A percentile compares a stretch with the other conserved stretches of the same genome.
These are phyloP conservation scores for Handroanthus guayacan DNA, from an alignment of 257 asterid genomes.

Conservation along the genomic window DNA sequence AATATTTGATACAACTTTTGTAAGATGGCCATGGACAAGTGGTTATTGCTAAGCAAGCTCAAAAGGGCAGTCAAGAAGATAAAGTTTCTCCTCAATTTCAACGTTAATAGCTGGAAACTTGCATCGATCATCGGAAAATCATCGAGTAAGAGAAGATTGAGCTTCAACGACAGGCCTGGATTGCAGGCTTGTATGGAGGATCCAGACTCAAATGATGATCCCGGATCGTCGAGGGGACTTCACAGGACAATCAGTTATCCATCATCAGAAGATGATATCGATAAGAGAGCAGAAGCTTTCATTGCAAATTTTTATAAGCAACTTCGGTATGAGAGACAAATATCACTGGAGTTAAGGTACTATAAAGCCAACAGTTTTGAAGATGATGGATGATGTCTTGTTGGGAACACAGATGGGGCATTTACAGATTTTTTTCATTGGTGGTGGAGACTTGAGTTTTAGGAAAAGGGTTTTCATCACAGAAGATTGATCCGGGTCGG, in stretches of 20 bases:
- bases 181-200: slow-evolving; percentile 50
- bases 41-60: slow-evolving; percentile 59
- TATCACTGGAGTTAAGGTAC: slow-evolving; percentile 76
- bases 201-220: slow-evolving; percentile 32
- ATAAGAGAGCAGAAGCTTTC: slow-evolving; percentile 80
- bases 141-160: slow-evolving; percentile 48
- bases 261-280: slow-evolving; percentile 70
- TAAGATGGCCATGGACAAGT: slow-evolving; percentile 44
- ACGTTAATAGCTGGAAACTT: slow-evolving; percentile 57
- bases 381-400: not conserved
- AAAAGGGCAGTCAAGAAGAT: slow-evolving; percentile 80
- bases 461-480: slow-evolving; percentile 28
- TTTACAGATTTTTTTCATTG: not conserved
- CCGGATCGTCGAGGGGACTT: slow-evolving; percentile 42
- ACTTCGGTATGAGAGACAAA: slow-evolving; percentile 74
- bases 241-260: slow-evolving; percentile 72
- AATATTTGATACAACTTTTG: not conserved
- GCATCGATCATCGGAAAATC: slow-evolving; percentile 57
- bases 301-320: slow-evolving; percentile 78
- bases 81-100: slow-evolving; percentile 58
- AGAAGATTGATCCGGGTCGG: not conserved
- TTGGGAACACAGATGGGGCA: not conserved
- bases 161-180: slow-evolving; percentile 63
- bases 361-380: slow-evolving; percentile 54
- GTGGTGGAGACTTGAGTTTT: slow-evolving; percentile 34